phyloP scores from a whole-genome alignment of 2,329 filamentous ascomycete genomes.

The Hymenoscyphus repandus region DNA sequence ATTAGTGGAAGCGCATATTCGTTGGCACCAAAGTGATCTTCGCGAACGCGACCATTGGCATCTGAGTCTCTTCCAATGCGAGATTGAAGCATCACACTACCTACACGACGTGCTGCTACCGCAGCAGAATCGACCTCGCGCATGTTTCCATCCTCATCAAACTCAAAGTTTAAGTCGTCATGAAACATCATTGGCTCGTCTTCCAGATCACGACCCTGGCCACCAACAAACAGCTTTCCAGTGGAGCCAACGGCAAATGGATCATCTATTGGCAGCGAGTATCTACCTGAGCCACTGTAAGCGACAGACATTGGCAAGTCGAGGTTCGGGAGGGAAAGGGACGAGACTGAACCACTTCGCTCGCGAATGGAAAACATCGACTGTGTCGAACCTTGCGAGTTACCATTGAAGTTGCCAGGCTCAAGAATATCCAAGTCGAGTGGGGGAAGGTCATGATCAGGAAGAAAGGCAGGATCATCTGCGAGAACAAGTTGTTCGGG shows the following conservation, averaged over 20 bases:
- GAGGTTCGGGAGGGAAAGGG: slow-evolving; percentile 36
- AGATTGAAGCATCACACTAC: slow-evolving; percentile 8
- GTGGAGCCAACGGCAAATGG: slow-evolving; percentile 31
- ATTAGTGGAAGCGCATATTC: slow-evolving; percentile 22
- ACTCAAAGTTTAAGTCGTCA: slow-evolving; percentile 51
- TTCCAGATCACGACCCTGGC: slow-evolving; percentile 30
- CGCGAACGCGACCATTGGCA: slow-evolving; percentile 36
- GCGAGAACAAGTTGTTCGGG: slow-evolving; percentile 69
- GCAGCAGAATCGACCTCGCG: slow-evolving; percentile 37
- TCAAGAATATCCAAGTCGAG: slow-evolving; percentile 50
- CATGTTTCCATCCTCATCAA: slow-evolving; percentile 57
- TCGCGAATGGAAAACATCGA: slow-evolving; percentile 30
- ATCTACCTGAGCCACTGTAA: slow-evolving; percentile 33
- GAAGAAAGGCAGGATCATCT: slow-evolving; percentile 79
- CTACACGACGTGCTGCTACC: slow-evolving; percentile 16
- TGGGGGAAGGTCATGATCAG: slow-evolving; percentile 56
- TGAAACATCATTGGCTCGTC: slow-evolving; percentile 39
- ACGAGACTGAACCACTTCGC: slow-evolving; percentile 20
- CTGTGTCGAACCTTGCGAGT: slow-evolving; percentile 27
- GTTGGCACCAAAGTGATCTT: slow-evolving; percentile 38
- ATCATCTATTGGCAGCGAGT: slow-evolving; percentile 26
- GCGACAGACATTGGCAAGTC: slow-evolving; percentile 43
- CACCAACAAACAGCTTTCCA: slow-evolving; percentile 25
- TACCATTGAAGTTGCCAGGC: slow-evolving; percentile 21
- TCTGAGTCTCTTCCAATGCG: slow-evolving; percentile 31